phyloP scores from a whole-genome alignment of 768 basidiomycete genomes.

The Podaxis carcinomalis region DNA sequence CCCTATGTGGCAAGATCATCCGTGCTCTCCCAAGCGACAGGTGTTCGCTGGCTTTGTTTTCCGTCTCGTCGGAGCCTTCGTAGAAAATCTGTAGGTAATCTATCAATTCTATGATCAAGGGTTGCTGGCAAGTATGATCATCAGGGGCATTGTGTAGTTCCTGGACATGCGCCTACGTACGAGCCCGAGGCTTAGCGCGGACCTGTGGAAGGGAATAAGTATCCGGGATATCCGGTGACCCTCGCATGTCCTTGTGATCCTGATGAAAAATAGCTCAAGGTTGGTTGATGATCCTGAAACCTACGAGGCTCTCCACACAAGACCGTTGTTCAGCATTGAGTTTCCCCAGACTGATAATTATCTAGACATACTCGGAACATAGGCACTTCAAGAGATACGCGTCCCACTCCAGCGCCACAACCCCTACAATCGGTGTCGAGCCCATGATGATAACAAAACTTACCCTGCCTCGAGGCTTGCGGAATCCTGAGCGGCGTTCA shows the following conservation, averaged over 20 bases:
- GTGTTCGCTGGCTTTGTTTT: neutral
- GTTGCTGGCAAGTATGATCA: neutral
- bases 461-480: neutral
- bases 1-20: neutral
- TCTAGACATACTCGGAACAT: neutral
- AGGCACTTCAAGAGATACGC: neutral
- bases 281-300: neutral
- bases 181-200: neutral
- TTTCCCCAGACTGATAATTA: neutral
- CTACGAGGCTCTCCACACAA: neutral
- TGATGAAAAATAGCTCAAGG: neutral
- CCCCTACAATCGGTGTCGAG: no score
- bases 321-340: neutral
- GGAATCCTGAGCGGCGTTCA: no score
- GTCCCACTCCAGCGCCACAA: no score
- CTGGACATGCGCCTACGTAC: neutral
- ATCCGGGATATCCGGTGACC: neutral
- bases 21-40: neutral
- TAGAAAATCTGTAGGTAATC: neutral
- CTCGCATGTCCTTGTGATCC: neutral
- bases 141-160: neutral
- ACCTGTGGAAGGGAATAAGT: neutral
- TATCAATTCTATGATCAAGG: neutral
- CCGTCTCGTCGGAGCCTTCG: neutral
- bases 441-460: neutral